Evolutionary conservation across 495 filamentous ascomycete species (phyloP).

Genomic region (Glonium stellatum): DNA sequence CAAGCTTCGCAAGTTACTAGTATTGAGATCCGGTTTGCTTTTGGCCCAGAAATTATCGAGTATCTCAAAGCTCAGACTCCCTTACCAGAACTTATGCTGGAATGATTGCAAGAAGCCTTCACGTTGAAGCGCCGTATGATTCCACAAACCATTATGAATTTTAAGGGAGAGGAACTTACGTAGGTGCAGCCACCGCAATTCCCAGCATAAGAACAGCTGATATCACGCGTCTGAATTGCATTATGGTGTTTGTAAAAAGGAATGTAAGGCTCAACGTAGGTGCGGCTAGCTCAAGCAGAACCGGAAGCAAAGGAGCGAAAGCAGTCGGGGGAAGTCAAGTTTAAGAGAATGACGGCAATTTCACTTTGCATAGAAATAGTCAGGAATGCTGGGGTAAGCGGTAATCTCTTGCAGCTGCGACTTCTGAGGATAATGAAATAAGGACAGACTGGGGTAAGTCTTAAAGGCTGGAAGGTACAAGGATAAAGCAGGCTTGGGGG

Average conservation of each 20-base stretch:
- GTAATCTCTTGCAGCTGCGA: slow-evolving; percentile 2
- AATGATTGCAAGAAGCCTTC: too few species aligned
- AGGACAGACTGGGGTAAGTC: slow-evolving; percentile 1
- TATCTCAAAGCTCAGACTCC: too few species aligned
- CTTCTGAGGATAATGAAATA: not conserved
- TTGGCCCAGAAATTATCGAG: too few species aligned
- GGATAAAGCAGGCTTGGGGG: slow-evolving; percentile 1
- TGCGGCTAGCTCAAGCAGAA: not conserved
- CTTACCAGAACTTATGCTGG: too few species aligned
- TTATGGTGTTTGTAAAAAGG: slow-evolving; percentile 6
- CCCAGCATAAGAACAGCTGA: slow-evolving; percentile 9
- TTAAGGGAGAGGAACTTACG: slow-evolving; percentile 12
- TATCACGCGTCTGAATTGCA: slow-evolving; percentile 16
- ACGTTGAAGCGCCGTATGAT: too few species aligned
- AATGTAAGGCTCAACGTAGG: slow-evolving; percentile 4
- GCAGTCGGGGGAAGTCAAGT: not conserved
- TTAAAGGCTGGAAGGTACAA: slow-evolving; percentile 12
- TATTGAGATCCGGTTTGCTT: too few species aligned
- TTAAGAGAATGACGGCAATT: slow-evolving; percentile 3
- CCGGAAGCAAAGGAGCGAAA: not conserved
- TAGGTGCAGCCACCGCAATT: slow-evolving; percentile 16
- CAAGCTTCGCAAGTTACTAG: not conserved
- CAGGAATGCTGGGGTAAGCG: slow-evolving; percentile 9
- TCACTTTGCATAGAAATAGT: slow-evolving; percentile 1
- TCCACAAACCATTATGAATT: too few species aligned